Evolutionary conservation across 441 rosid genomes (phyloP).

Genomic region (Gossypium gossypioides): DNA sequence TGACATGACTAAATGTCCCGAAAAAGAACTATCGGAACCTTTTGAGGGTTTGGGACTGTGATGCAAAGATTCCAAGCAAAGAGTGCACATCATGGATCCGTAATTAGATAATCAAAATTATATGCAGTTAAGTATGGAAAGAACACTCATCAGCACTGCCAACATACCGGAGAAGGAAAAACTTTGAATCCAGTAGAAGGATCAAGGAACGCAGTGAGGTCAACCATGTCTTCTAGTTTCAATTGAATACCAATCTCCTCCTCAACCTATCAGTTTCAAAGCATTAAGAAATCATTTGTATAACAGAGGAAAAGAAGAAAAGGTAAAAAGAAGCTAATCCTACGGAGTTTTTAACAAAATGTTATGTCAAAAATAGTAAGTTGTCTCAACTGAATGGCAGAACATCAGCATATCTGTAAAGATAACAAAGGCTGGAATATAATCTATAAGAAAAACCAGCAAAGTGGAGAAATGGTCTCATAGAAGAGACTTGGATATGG

Average conservation of each 20-base stretch:
- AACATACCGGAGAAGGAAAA: conserved; percentile 71
- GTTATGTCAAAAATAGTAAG: background rate
- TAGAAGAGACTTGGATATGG: background rate
- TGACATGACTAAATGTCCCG: background rate
- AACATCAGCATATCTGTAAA: background rate
- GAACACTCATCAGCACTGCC: background rate
- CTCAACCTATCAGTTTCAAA: conserved; percentile 46
- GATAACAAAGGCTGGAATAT: background rate
- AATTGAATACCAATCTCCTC: conserved; percentile 77
- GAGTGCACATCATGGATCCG: background rate
- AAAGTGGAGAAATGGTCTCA: background rate
- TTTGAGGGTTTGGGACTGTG: background rate
- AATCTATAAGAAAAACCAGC: background rate
- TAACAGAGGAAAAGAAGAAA: background rate
- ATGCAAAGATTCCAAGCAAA: conserved; percentile 1
- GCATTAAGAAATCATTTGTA: background rate
- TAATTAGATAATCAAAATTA: background rate
- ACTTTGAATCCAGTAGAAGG: conserved; percentile 55
- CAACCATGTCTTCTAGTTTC: conserved; percentile 63
- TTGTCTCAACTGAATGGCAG: conserved; percentile 1
- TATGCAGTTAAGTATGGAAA: background rate
- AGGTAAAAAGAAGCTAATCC: background rate
- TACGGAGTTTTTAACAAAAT: background rate
- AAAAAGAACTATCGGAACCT: background rate
- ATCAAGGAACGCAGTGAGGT: conserved; percentile 75